phyloP scores from a whole-genome alignment of 108 stramenopile species.

The Pseudonitzschia pungens region DNA sequence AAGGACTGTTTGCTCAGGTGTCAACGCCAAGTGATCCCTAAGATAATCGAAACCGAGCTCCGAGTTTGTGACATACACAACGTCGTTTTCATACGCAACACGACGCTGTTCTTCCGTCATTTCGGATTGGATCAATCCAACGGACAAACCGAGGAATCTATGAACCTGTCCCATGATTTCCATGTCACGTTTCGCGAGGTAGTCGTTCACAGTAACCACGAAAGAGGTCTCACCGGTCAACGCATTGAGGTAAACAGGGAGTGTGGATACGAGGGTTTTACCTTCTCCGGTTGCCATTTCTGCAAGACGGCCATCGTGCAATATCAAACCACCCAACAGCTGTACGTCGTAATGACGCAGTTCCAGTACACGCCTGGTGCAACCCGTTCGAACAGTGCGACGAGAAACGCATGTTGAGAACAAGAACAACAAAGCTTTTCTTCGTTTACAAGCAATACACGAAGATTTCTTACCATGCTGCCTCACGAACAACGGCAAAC shows the following conservation, averaged over 20 bases:
- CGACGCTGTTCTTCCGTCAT: constrained; percentile 84
- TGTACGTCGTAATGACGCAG: constrained; percentile 96
- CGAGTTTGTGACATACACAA: constrained; percentile 94
- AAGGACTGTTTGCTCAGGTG: constrained; percentile 80
- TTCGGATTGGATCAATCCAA: constrained; percentile 88
- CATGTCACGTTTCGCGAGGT: constrained; percentile 92
- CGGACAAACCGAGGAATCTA: constrained; percentile 89
- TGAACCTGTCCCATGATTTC: constrained; percentile 95
- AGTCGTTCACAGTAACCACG: constrained; percentile 95
- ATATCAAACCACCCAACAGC: constrained; percentile 85
- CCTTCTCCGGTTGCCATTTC: constrained; percentile 99
- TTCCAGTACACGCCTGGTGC: constrained; percentile 78
- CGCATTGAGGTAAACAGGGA: constrained; percentile 87
- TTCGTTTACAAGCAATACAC: neutral
- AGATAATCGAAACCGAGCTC: constrained; percentile 97
- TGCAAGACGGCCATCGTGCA: constrained; percentile 89
- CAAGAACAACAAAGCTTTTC: neutral
- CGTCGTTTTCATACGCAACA: constrained; percentile 87
- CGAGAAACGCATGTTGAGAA: neutral
- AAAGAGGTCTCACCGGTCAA: constrained; percentile 71
- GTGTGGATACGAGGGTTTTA: constrained; percentile 91
- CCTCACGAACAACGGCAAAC: constrained; percentile 96
- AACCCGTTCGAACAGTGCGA: neutral
- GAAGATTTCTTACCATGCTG: constrained; percentile 66
- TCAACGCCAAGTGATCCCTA: constrained; percentile 82